Conservation (phyloP, 495 filamentous ascomycete species). For the Aspergillus affinis region DNA sequence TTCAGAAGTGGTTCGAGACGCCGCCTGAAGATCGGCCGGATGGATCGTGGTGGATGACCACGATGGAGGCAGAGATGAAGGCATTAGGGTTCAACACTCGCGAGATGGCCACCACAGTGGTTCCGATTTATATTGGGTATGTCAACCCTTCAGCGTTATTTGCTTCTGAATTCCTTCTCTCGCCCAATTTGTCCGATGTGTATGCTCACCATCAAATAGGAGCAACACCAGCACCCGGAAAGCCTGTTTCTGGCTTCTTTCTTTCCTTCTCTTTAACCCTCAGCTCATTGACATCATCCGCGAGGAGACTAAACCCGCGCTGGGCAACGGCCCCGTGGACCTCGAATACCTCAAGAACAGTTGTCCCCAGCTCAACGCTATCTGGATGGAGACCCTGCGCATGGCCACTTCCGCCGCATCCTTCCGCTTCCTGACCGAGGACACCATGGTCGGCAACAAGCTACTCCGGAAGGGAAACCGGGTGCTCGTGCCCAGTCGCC, state of each 20-base stretch:
- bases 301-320: not conserved
- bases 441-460: conserved; percentile 1
- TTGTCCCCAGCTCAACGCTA: conserved; percentile 1
- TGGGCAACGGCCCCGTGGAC: not conserved
- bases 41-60: not conserved
- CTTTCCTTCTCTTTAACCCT: conserved; percentile 3
- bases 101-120: conserved; percentile 1
- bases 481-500: not conserved
- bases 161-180: not conserved
- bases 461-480: not conserved
- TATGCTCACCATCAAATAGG: not conserved
- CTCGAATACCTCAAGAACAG: conserved; percentile 2
- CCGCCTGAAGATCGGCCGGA: not conserved
- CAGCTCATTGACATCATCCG: not conserved
- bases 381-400: conserved; percentile 2
- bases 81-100: not conserved
- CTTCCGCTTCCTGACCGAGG: not conserved
- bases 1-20: not conserved
- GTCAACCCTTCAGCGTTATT: too few species aligned
- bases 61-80: conserved; percentile 1
- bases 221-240: conserved; percentile 7
- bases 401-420: not conserved
- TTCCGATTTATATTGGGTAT: conserved; percentile 1
- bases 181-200: not conserved
- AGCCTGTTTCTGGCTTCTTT: conserved; percentile 4